These are phyloP conservation scores for Knoxia roxburghii DNA, from an alignment of 257 asterid species.

Conservation along the genomic window DNA sequence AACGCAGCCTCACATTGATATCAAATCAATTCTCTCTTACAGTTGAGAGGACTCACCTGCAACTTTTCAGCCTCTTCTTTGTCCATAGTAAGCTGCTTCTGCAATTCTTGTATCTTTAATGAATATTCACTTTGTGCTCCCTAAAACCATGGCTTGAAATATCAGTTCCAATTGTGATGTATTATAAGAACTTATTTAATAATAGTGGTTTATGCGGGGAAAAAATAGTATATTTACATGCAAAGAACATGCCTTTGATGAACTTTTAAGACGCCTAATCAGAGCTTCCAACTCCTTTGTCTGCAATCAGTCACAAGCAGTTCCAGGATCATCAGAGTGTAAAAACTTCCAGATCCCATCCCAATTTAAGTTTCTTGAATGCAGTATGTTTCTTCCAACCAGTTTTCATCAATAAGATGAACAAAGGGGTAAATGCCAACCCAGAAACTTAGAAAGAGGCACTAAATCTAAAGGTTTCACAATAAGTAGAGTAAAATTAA, in stretches of 20 bases:
- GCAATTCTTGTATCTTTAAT: slow-evolving; percentile 74
- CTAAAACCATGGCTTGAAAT: slow-evolving; percentile 35
- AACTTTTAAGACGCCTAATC: slow-evolving; percentile 61
- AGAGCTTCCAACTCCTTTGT: slow-evolving; percentile 85
- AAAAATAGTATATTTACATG: no score
- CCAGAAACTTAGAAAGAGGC: no score
- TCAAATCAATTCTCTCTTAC: slow-evolving; percentile 11
- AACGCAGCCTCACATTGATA: not conserved
- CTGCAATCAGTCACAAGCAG: slow-evolving; percentile 37
- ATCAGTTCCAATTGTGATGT: not conserved
- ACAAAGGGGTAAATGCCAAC: no score
- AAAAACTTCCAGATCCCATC: not conserved
- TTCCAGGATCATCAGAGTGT: not conserved
- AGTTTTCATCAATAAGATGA: no score
- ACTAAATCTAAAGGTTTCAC: no score
- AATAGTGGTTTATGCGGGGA: not conserved
- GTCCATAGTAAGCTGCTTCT: slow-evolving; percentile 88
- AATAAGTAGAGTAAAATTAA: no score
- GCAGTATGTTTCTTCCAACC: not conserved
- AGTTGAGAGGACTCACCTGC: slow-evolving; percentile 46
- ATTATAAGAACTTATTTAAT: no score
- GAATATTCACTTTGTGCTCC: slow-evolving; percentile 79
- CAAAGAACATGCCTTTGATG: slow-evolving; percentile 52
- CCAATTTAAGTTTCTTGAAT: not conserved
- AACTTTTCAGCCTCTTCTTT: slow-evolving; percentile 78